Base-by-base conservation (phyloP, 441 rosid genomes). In the Populus hybrid region DNA sequence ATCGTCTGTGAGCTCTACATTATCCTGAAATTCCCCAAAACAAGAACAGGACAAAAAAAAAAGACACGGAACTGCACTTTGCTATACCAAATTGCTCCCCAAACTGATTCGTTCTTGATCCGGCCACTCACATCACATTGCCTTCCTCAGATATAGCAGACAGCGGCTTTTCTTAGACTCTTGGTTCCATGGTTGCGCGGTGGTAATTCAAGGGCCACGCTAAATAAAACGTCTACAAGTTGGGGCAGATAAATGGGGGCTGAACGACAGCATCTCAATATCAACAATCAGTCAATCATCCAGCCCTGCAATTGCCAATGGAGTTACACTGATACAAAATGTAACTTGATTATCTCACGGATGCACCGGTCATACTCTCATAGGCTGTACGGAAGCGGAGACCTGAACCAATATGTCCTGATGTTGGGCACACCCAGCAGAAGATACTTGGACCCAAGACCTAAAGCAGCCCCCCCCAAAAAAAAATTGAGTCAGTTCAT, bases 391-490 rank as follows among this genome's bases (percentile, higher is more conserved):
- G 93, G 77, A 88, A 92, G 75, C 80, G 91, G 73, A 94, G 87
- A 85, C 98, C 98, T 9, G 90, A 84, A 81, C 93, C 92, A 2
- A 89, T 84, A 80, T 94, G 93, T 50, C 78, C 82, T 35, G 95
- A 82, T 8, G 79, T 75, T 73, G 97, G 97, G 69, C 96, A 94
- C 23, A 88, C 36, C 98, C 98, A 94, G 84, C 92, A 83, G 59
- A 88, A 87, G 83, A 91, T 82, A 84, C 83, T 88, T 42, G 92
- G 95, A 78, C 98, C 98, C 76, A 94, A 87, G 50, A 92, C 91
- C 98, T 94, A 88, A 77, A 83, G 68, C 76, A 77, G 46, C 54
- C 66, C 21, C 28, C 68, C 11, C 54, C 10, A 26, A 40, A 16
- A 28, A n/a, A 38, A 12, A 67, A 64, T 61, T 0, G 3, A 67